Evolutionary conservation across 2,329 filamentous ascomycete species (phyloP).

Genomic region (Tetracladium maxilliforme): DNA sequence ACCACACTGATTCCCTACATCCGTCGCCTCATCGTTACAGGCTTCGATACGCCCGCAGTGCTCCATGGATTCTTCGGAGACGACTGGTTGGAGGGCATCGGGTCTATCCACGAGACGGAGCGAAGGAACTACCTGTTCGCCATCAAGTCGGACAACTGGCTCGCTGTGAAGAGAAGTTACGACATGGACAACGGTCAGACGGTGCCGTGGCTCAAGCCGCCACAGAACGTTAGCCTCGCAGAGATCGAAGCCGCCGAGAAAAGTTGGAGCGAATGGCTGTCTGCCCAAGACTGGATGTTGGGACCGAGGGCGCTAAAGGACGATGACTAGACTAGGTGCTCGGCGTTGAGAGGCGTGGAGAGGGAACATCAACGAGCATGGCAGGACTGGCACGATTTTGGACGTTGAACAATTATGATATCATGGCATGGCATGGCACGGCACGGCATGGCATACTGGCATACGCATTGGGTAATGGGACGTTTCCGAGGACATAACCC

Average conservation of each 20-base stretch:
- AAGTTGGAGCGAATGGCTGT: conserved; percentile 87
- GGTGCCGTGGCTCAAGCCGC: conserved; percentile 72
- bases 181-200: conserved; percentile 74
- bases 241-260: conserved; percentile 76
- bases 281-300: conserved; percentile 99
- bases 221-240: conserved; percentile 60
- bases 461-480: too few species aligned
- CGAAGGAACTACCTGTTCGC: conserved; percentile 90
- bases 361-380: too few species aligned
- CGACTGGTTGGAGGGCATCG: conserved; percentile 69
- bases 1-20: conserved; percentile 86
- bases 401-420: too few species aligned
- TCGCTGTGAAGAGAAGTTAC: conserved; percentile 78
- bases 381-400: too few species aligned
- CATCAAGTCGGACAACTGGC: conserved; percentile 83
- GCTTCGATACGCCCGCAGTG: conserved; percentile 76
- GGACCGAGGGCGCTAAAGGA: conserved; percentile 66
- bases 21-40: conserved; percentile 77
- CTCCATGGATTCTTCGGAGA: conserved; percentile 96
- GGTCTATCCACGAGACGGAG: conserved; percentile 75
- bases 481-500: too few species aligned
- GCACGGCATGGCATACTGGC: too few species aligned
- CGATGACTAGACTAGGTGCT: too few species aligned
- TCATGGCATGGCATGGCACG: too few species aligned
- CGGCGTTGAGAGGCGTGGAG: too few species aligned